Base-by-base conservation (phyloP, 495 filamentous ascomycete species). In the Penicillium silybi region DNA sequence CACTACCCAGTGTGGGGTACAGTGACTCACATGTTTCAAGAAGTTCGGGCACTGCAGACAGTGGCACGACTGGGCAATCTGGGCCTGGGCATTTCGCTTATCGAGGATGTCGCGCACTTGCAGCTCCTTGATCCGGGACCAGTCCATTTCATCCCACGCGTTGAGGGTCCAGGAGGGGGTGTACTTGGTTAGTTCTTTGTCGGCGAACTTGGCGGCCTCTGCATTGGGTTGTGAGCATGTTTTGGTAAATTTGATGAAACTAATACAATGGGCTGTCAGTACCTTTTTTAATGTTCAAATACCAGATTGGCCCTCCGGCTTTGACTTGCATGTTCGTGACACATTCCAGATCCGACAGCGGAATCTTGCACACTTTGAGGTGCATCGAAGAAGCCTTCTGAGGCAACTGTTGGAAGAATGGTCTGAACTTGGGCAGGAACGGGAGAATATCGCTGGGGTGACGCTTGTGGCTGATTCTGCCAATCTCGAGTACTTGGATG, bases 101-200 rank as follows among this genome's bases (percentile, higher is more conserved):
- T 85, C 81, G 3, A 92, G 72, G 41, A 88, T 75, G 48, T 92
- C 87, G 45, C 88, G 82, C 44, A 93, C 72, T 29, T 80, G 74
- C 53, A 97, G 69, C 61, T 87, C 89, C 67, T 86, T 90, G 62
- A 97, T 84, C 50, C 81, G 81, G 23, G 75, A 74, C 73, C 89
- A 89, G 65, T 95, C 91, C 39, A 91, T 70, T 68, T 98, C 95
- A 56, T 91, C 81, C 92, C 92, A 97, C 39, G 80, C 75, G 20
- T 82, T 67, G 20, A 73, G 74, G 16, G 77, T 78, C 90, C 93
- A 97, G 1, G 84, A 82, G 16, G 70, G 68, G 62, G 80, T 85
- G 5, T 88, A 73, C 13, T 79, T 71, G 17, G 72, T 66, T 23
- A 96, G 71, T 45, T 85, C 81, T 22, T 85, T 83, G 55, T 86